Conservation (phyloP, 1,284 basidiomycete species). For the Paramarasmius palmivorus region DNA sequence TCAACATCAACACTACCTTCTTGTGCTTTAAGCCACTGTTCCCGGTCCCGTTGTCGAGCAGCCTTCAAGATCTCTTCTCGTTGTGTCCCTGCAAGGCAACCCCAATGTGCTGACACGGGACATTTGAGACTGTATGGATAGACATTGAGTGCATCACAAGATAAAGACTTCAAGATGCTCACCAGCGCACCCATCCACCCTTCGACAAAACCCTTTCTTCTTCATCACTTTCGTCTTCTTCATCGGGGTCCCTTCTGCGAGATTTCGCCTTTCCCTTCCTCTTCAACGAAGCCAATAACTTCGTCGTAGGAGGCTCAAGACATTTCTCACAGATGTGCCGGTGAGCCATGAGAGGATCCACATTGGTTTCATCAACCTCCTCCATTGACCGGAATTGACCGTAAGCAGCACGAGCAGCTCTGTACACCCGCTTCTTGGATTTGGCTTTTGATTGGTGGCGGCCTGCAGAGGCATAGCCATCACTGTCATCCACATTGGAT, state of each 20-base stretch:
- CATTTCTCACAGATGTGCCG: conserved; percentile 73
- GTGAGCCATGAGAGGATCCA: conserved; percentile 61
- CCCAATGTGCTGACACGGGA: conserved; percentile 78
- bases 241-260: conserved; percentile 38
- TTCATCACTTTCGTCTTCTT: conserved; percentile 56
- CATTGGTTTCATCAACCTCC: conserved; percentile 64
- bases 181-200: conserved; percentile 89
- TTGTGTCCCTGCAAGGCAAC: conserved; percentile 66
- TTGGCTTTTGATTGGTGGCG: conserved; percentile 20
- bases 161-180: conserved; percentile 23
- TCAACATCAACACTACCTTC: conserved; percentile 23
- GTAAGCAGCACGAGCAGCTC: conserved; percentile 59
- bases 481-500: conserved; percentile 30
- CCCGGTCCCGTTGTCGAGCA: conserved; percentile 51
- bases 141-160: conserved; percentile 10
- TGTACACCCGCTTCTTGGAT: conserved; percentile 33
- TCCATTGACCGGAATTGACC: conserved; percentile 61
- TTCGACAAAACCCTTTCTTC: conserved; percentile 54
- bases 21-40: conserved; percentile 35
- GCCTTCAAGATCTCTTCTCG: conserved; percentile 74
- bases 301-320: conserved; percentile 56
- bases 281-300: conserved; percentile 39
- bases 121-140: conserved; percentile 62
- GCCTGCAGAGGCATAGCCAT: conserved; percentile 22
- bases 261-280: conserved; percentile 39